Base-by-base conservation (phyloP, 2,329 filamentous ascomycete genomes). In the Paecilomyces sp. region DNA sequence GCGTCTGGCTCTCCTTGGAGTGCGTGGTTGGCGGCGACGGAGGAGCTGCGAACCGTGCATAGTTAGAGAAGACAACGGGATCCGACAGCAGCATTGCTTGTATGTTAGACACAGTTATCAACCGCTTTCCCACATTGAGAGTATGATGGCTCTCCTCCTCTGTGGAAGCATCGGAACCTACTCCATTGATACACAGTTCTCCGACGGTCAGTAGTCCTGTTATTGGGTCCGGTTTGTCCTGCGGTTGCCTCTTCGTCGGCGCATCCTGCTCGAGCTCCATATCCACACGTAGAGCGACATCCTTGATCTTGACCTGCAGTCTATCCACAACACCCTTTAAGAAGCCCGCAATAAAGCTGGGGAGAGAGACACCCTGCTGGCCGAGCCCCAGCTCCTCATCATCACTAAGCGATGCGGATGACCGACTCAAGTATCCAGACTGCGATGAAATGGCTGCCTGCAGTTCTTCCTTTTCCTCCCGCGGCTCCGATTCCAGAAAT, bases 271-370 rank as follows among this genome's bases (percentile, higher is more conserved):
- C 72, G 15, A 77, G 64, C 53, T 80, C 76, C 64, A 81, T 77
- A 56, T 82, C 80, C n/a, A 85, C 66, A 57, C 78, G 77, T 58
- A 85, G 66, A 33, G 79, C 74, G 54, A 87, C 75, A 62, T 85
- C 75, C 54, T 74, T 78, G 41, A 86, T 73, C 22, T 74, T 77
- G 36, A 87, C 71, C 63, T 83, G 79, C 56, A 86, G 71, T 33
- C 84, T 78, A 66, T 87, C 83, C 53, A 80, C 72, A 22, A 86
- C 78, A 11, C 84, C 83, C 67, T 84, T 81, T 18, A 88, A 68
- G 58, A 85, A 84, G n/a, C 75, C 81, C 18, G 83, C 80, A 52
- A 88, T 69, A 60, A 87, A 85, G n/a, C 75, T 78, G 24, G 85
- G 85, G 15, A 87, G 71, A 4, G 81, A 82, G 12, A 85, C 69